These are phyloP conservation scores for Rhodotorula sp. DNA, from an alignment of 1,284 basidiomycete genomes.

Conservation along the genomic window DNA sequence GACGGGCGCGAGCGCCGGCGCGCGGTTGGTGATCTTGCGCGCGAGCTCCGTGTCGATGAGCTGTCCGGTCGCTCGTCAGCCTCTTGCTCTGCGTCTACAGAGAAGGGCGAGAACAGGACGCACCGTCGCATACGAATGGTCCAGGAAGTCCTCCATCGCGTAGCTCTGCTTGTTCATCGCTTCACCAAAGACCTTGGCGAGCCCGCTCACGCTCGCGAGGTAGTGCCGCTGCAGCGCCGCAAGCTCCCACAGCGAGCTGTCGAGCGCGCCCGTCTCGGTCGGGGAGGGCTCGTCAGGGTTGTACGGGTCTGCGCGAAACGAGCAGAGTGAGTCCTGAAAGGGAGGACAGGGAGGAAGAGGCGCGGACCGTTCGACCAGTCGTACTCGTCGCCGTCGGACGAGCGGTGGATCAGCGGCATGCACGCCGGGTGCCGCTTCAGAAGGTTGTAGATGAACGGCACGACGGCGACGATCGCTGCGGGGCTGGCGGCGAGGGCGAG, in stretches of 20 bases:
- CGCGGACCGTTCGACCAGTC: constrained; percentile 49
- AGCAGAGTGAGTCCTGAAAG: not conserved
- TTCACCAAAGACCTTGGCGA: constrained; percentile 83
- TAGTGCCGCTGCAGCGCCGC: constrained; percentile 79
- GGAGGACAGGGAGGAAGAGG: not conserved
- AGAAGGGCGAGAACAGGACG: constrained; percentile 52
- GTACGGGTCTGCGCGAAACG: constrained; percentile 66
- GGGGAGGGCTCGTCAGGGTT: constrained; percentile 69
- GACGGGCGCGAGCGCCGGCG: constrained; percentile 62
- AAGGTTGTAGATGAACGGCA: constrained; percentile 94
- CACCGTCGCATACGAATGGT: constrained; percentile 91
- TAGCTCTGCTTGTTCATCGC: constrained; percentile 91
- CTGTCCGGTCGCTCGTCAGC: constrained; percentile 53
- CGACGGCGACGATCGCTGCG: constrained; percentile 82
- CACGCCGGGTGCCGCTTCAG: constrained; percentile 88
- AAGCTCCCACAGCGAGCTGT: constrained; percentile 91
- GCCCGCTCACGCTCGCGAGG: constrained; percentile 75
- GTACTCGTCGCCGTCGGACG: constrained; percentile 46
- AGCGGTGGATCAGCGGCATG: constrained; percentile 85
- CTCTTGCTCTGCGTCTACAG: not conserved
- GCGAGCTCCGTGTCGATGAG: constrained; percentile 84
- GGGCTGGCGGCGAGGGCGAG: constrained; percentile 84
- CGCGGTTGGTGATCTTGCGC: constrained; percentile 68
- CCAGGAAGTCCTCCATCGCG: constrained; percentile 92
- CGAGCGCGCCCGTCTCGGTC: constrained; percentile 72